Conservation (phyloP, 2,329 filamentous ascomycete species). For the Tolypocladium inflatum region DNA sequence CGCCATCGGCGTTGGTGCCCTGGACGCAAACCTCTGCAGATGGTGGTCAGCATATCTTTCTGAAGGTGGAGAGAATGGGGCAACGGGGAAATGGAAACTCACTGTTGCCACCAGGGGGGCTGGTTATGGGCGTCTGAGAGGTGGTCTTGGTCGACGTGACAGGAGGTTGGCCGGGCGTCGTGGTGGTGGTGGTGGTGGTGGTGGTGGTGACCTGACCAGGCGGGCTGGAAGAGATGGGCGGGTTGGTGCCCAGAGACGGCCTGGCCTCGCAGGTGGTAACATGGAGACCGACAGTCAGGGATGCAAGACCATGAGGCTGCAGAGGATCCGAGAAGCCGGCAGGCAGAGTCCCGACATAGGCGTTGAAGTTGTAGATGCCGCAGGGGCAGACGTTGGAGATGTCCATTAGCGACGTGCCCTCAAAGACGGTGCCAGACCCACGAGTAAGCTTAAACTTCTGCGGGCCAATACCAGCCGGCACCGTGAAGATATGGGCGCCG, state of each 20-base stretch:
- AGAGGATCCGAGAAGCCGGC: slow-evolving; percentile 10
- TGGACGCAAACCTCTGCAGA: slow-evolving; percentile 12
- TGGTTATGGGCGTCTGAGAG: slow-evolving; percentile 6
- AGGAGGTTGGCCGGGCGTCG: slow-evolving; percentile 5
- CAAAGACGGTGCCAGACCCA: slow-evolving; percentile 28
- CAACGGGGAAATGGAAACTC: too few relatives aligned
- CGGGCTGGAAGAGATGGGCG: too few relatives aligned
- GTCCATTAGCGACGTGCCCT: slow-evolving; percentile 38
- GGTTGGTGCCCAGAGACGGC: slow-evolving; percentile 20
- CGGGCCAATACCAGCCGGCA: slow-evolving; percentile 33
- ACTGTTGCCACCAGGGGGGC: slow-evolving; percentile 12
- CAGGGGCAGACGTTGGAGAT: slow-evolving; percentile 38
- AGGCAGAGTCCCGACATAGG: slow-evolving; percentile 41
- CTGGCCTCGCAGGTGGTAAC: slow-evolving; percentile 10
- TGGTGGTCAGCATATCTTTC: background rate
- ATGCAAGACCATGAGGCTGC: slow-evolving; percentile 1
- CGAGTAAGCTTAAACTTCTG: slow-evolving; percentile 33
- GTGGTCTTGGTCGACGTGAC: slow-evolving; percentile 27
- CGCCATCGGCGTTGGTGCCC: slow-evolving; percentile 18
- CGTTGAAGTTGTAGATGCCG: slow-evolving; percentile 48
- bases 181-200: slow-evolving; percentile 5
- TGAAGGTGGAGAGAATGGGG: too few relatives aligned
- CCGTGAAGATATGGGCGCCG: slow-evolving; percentile 24
- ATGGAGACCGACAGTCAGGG: slow-evolving; percentile 3
- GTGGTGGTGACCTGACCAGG: slow-evolving; percentile 4